Conservation (phyloP, 1,284 basidiomycete genomes). For the Puccinia brachypodii region DNA sequence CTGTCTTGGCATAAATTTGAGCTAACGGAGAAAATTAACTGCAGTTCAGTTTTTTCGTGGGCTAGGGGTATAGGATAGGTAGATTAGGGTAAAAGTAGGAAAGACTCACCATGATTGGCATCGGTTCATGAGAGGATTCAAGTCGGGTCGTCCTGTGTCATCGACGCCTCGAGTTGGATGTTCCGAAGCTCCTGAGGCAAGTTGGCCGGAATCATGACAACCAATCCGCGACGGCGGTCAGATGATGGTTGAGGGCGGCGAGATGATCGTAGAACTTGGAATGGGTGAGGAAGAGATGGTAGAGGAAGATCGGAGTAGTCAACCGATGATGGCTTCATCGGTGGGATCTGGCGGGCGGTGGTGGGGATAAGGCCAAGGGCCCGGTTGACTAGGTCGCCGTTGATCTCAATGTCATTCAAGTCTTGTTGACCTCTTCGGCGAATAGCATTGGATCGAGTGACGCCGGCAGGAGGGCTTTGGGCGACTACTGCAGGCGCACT, state of each 20-base stretch:
- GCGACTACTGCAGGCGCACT: too few species aligned
- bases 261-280: background rate
- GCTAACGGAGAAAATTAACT: too few species aligned
- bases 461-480: too few species aligned
- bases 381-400: background rate
- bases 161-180: background rate
- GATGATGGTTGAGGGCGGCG: background rate
- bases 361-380: background rate
- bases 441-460: background rate
- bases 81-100: background rate
- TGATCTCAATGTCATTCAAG: background rate
- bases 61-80: background rate
- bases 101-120: background rate
- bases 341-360: background rate
- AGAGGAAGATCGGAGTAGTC: background rate
- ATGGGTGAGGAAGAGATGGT: background rate
- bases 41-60: too few species aligned
- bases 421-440: background rate
- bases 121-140: background rate
- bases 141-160: background rate
- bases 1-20: too few species aligned
- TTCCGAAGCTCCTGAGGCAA: background rate
- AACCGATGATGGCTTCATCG: background rate
- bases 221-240: background rate
- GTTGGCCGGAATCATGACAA: background rate